These are phyloP conservation scores for Choanephora cucurbitarum DNA, from an alignment of 371 early-diverging fungal genomes.

Conservation along the genomic window DNA sequence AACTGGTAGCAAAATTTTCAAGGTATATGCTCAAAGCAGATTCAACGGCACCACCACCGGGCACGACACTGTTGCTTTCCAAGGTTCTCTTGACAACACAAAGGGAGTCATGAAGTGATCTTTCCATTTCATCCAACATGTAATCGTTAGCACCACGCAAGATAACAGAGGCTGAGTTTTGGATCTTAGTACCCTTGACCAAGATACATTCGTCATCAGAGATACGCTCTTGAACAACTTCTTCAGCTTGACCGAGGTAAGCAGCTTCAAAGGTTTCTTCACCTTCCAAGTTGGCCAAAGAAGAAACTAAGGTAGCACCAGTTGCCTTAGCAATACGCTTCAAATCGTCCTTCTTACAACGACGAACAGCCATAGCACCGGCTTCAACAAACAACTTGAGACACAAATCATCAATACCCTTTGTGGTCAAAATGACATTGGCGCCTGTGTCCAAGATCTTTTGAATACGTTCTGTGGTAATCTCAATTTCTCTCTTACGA, in stretches of 20 bases:
- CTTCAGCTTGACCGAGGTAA: slow-evolving; percentile 94
- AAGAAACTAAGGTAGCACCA: slow-evolving; percentile 94
- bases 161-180: slow-evolving; percentile 90
- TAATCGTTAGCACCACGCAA: slow-evolving; percentile 99
- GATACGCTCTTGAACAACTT: slow-evolving; percentile 95
- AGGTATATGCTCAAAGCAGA: slow-evolving; percentile 97
- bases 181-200: slow-evolving; percentile 93
- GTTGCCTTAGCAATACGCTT: slow-evolving; percentile 97
- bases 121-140: slow-evolving; percentile 99
- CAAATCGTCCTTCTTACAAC: slow-evolving; percentile 98
- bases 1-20: slow-evolving; percentile 95
- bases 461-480: slow-evolving; percentile 95
- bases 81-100: slow-evolving; percentile 98
- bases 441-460: slow-evolving; percentile 97
- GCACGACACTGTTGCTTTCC: slow-evolving; percentile 97
- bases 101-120: slow-evolving; percentile 97
- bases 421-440: slow-evolving; percentile 98
- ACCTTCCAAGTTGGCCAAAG: slow-evolving; percentile 98
- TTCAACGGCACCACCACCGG: slow-evolving; percentile 99
- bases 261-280: slow-evolving; percentile 94
- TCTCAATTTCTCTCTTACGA: slow-evolving; percentile 94
- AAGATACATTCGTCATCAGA: slow-evolving; percentile 98
- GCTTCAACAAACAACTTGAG: slow-evolving; percentile 98
- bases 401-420: slow-evolving; percentile 99
- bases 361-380: slow-evolving; percentile 90